Base-by-base conservation (phyloP, 805 yeast species). In the Priceomyces carsonii region DNA sequence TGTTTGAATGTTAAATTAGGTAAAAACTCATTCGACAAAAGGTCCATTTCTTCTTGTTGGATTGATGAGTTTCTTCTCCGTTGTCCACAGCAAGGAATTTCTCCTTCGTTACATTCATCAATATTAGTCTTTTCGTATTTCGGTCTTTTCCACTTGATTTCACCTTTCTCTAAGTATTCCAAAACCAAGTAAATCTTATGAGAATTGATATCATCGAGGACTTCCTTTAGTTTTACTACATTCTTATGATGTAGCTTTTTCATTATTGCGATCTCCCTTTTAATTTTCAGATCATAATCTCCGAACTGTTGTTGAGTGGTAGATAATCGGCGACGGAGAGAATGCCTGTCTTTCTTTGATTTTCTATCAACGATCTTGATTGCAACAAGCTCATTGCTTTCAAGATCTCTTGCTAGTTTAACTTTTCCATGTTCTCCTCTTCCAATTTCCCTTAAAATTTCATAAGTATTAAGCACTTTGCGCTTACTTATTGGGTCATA, bases 371-470 rank as follows among this genome's bases (percentile, higher is more conserved):
- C 88, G 33, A 93, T 86, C 57, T 93, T 93, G 37, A 93, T 89
- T 3, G 99, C 99, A n/a, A 88, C 95, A 20, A 78, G 66, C 45
- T 75, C 80, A 29, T 74, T 69, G 5, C 73, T 60, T n/a, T 75
- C 69, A 36, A 82, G 60, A 55, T 90, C 91, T 40, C 76, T 76
- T 0, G 95, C 99, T 13, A 93, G 71, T 57, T 93, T 93, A 27
- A 93, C 99, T 58, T 88, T 91, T n/a, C 99, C 98, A 61, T 91
- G 98, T 58, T 90, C 96, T n/a, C 99, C 99, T 22, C 85, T 73
- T 8, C 99, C 99, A 18, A 93, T 70, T 62, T 90, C 97, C 17
- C 75, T 71, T 19, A 89, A 62, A 23, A 93, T 85, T 59, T 93
- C 99, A 56, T 90, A 93, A 0, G 95, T 80, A 61, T 93, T 93